A percentile compares a stretch with the other conserved stretches of the same genome.
Evolutionary conservation across 106 monocot genomes (phyloP).

Genomic region (Dioscorea zingiberensis): DNA sequence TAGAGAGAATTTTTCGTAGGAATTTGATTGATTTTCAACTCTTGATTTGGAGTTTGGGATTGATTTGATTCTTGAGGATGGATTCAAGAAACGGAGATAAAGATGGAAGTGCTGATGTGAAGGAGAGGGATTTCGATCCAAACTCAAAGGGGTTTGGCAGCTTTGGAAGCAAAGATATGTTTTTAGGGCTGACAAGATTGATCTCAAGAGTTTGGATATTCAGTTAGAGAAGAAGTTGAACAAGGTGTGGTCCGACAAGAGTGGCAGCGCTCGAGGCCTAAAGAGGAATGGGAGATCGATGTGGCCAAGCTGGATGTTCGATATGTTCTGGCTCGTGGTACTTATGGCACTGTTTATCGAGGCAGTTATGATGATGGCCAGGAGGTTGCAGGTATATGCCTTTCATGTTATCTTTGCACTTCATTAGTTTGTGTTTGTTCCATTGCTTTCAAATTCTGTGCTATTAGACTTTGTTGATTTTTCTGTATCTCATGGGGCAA

Average conservation of each 20-base stretch:
- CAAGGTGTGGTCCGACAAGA: conserved; percentile 51
- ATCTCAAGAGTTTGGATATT: conserved; percentile 76
- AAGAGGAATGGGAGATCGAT: conserved; percentile 83
- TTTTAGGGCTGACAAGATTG: conserved; percentile 79
- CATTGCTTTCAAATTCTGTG: neutral
- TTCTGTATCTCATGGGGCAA: no score
- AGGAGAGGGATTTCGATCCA: conserved; percentile 17
- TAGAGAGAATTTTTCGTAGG: no score
- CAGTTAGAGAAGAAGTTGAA: conserved; percentile 66
- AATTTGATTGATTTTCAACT: neutral
- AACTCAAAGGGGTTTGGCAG: conserved; percentile 48
- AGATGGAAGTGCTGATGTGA: neutral
- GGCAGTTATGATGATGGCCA: conserved; percentile 55
- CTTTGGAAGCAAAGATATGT: conserved; percentile 48
- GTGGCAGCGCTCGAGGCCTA: conserved; percentile 10
- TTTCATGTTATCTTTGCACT: neutral
- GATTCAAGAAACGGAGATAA: neutral
- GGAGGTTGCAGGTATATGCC: conserved; percentile 59
- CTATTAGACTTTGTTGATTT: no score
- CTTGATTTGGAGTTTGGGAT: neutral
- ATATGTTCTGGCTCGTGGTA: conserved; percentile 54
- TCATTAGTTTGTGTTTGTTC: neutral
- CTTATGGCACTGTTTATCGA: conserved; percentile 71
- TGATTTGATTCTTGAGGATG: conserved; percentile 1
- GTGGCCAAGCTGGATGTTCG: conserved; percentile 50